Evolutionary conservation across 495 filamentous ascomycete species (phyloP).

Genomic region (Penicillium ucsense): DNA sequence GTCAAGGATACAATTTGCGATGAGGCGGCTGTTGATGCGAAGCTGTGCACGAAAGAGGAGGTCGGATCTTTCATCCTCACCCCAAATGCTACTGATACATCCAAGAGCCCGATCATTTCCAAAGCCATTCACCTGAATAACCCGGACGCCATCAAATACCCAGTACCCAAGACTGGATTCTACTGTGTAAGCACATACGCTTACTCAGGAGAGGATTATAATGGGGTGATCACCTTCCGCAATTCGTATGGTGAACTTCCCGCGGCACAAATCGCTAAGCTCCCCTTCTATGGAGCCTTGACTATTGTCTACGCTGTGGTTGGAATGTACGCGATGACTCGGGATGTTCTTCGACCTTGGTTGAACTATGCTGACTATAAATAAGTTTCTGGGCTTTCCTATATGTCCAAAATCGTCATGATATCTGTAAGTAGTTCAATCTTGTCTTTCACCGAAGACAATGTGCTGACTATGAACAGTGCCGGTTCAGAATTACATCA

Average conservation of each 20-base stretch:
- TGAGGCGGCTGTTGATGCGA: conserved; percentile 49
- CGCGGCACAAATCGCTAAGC: conserved; percentile 88
- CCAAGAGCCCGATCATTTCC: conserved; percentile 62
- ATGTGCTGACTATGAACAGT: conserved; percentile 44
- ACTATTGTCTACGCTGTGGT: conserved; percentile 91
- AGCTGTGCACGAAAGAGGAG: conserved; percentile 61
- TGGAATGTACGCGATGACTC: conserved; percentile 43
- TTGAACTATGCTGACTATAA: conserved; percentile 10
- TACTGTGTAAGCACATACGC: conserved; percentile 81
- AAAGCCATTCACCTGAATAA: conserved; percentile 74
- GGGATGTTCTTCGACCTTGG: background rate
- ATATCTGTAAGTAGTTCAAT: conserved; percentile 57
- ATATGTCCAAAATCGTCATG: conserved; percentile 86
- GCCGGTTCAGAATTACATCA: conserved; percentile 99
- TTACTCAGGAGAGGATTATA: conserved; percentile 54
- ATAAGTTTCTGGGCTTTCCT: conserved; percentile 82
- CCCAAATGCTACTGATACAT: conserved; percentile 57
- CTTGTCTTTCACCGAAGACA: background rate
- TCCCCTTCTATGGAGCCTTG: conserved; percentile 93
- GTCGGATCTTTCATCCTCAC: conserved; percentile 79
- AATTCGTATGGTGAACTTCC: conserved; percentile 96
- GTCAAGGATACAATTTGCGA: conserved; percentile 72
- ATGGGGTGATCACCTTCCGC: conserved; percentile 77
- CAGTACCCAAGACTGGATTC: conserved; percentile 81
- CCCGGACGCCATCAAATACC: conserved; percentile 64